Evolutionary conservation across 2,329 filamentous ascomycete species (phyloP).

Genomic region (Ascochyta lentis): DNA sequence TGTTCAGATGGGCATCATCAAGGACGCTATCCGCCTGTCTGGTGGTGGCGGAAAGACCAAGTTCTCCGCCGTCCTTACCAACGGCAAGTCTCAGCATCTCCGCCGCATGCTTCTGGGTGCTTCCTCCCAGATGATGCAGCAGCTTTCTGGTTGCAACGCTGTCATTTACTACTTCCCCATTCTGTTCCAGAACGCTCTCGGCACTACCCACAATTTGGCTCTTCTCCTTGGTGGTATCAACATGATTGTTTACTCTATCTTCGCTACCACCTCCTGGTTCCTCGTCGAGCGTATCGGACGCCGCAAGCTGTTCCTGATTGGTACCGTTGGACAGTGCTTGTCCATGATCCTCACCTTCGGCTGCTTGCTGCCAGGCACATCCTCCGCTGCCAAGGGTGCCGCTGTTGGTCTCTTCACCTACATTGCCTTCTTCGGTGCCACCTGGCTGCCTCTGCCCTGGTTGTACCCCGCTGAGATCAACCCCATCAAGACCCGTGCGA

Average conservation of each 20-base stretch:
- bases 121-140: constrained; percentile 68
- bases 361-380: constrained; percentile 49
- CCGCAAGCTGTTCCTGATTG: constrained; percentile 52
- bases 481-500: constrained; percentile 62
- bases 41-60: constrained; percentile 48
- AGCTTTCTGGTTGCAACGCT: constrained; percentile 51
- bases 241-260: constrained; percentile 63
- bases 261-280: constrained; percentile 67
- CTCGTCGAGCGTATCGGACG: constrained; percentile 68
- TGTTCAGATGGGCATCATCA: constrained; percentile 66
- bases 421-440: constrained; percentile 72
- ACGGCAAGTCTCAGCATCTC: constrained; percentile 69
- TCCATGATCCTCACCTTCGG: constrained; percentile 53
- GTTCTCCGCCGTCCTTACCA: constrained; percentile 62
- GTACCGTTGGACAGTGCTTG: constrained; percentile 59
- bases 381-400: constrained; percentile 54
- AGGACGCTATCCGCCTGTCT: constrained; percentile 57
- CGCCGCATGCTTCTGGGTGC: constrained; percentile 66
- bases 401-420: constrained; percentile 71
- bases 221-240: constrained; percentile 58
- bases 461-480: constrained; percentile 60
- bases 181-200: constrained; percentile 60
- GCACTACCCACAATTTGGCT: constrained; percentile 51
- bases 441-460: constrained; percentile 70
- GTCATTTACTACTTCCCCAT: constrained; percentile 56